Base-by-base conservation (phyloP, 2,329 filamentous ascomycete species). In the Leptographium galeiforme region DNA sequence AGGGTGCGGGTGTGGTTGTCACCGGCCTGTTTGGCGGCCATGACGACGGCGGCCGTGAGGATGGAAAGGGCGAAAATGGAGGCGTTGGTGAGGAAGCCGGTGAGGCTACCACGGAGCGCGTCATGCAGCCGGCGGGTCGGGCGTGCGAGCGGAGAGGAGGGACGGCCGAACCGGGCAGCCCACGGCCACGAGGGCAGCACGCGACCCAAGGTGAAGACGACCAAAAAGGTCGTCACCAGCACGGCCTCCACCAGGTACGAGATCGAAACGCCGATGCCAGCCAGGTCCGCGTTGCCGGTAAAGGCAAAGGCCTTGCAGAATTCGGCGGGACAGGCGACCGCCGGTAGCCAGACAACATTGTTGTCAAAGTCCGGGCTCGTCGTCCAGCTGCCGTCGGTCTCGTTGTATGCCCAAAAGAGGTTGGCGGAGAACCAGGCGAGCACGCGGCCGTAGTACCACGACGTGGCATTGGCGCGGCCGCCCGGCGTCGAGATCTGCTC, bases 81-180 rank as follows among this genome's bases (percentile, higher is more conserved):
- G 16, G 57, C 50, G 14, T 47, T 48, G 19, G 48, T 52, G 5
- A 60, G 34, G 34, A 60, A 55, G 66, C 63, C 36, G 59, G 57
- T 57, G 6, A 64, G 50, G n/a, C 57, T 57, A 46, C 58, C 56
- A 14, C 58, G 57, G n/a, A 61, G 58, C 8, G 61, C 58, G 52
- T 63, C 61, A 19, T 63, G 56, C 19, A 62, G 55, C 4, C 63
- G 59, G 32, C 55, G 53, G 19, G 38, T n/a, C 7, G 51, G 11
- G 5, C 6, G 19, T 4, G 25, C 2, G 25, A 25, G 25, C 25
- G 25, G 25, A 25, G 25, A 25, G 25, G 25, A 25, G 25, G 25
- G 2, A 25, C 25, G 25, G 5, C 25, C 13, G 32, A 32, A 10
- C 6, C 16, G 12, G 32, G 19, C 19, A 4, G 43, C n/a, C 19